Evolutionary conservation across 352 stramenopile species (phyloP).

Genomic region (Aphanomyces astaci): DNA sequence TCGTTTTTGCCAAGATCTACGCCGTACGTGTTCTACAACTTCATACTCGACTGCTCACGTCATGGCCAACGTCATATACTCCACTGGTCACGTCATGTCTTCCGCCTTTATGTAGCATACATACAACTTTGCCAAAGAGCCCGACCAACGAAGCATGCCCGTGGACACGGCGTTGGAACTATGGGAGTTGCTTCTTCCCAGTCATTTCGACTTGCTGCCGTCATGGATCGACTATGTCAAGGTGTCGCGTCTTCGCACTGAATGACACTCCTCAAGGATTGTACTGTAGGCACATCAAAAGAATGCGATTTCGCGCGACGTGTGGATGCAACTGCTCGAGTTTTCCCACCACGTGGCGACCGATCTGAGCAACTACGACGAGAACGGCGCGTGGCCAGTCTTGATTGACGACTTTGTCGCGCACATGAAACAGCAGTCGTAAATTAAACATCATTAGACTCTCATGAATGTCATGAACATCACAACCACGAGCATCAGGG

Average conservation of each 20-base stretch:
- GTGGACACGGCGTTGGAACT: slow-evolving; percentile 61
- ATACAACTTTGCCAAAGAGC: slow-evolving; percentile 76
- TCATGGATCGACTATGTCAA: slow-evolving; percentile 63
- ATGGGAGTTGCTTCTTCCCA: slow-evolving; percentile 65
- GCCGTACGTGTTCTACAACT: too few relatives aligned
- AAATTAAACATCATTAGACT: background rate
- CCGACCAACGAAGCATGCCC: slow-evolving; percentile 69
- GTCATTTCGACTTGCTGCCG: slow-evolving; percentile 50
- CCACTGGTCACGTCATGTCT: background rate
- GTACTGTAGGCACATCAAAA: slow-evolving; percentile 37
- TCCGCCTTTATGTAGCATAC: slow-evolving; percentile 42
- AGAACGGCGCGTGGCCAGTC: slow-evolving; percentile 81
- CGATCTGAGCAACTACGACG: slow-evolving; percentile 79
- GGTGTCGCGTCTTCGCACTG: too few relatives aligned
- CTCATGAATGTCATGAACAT: background rate
- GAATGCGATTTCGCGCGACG: slow-evolving; percentile 75
- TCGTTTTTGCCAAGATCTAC: slow-evolving; percentile 83
- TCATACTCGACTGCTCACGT: too few relatives aligned
- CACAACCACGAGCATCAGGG: background rate
- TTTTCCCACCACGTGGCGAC: slow-evolving; percentile 64
- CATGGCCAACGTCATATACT: too few relatives aligned
- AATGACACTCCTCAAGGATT: too few relatives aligned
- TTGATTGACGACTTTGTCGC: slow-evolving; percentile 78
- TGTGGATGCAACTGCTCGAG: slow-evolving; percentile 81
- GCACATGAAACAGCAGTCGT: slow-evolving; percentile 40